These are phyloP conservation scores for Moniliophthora roreri DNA, from an alignment of 1,284 basidiomycete genomes.

Conservation along the genomic window DNA sequence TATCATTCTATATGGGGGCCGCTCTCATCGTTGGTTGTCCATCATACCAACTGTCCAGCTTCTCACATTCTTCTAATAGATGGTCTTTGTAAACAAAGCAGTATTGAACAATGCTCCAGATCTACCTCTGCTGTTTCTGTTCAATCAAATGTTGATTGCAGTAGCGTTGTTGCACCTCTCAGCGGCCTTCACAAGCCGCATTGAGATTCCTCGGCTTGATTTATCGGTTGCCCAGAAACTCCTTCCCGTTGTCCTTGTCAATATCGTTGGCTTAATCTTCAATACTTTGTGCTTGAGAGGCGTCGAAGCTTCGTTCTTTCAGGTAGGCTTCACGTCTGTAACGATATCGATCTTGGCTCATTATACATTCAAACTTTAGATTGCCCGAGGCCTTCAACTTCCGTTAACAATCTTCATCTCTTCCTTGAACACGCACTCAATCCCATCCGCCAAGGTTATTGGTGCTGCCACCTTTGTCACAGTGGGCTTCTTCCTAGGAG, in stretches of 20 bases:
- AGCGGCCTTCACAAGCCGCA: constrained; percentile 34
- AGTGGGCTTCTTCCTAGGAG: constrained; percentile 62
- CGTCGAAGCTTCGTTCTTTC: constrained; percentile 78
- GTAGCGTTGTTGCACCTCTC: constrained; percentile 58
- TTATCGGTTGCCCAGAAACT: constrained; percentile 54
- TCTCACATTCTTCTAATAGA: constrained; percentile 33
- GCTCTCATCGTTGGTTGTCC: constrained; percentile 61
- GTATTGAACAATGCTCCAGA: constrained; percentile 67
- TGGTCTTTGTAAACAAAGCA: constrained; percentile 79
- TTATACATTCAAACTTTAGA: constrained; percentile 37
- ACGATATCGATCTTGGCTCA: background rate
- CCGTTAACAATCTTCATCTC: constrained; percentile 73
- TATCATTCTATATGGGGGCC: constrained; percentile 74
- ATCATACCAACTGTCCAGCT: constrained; percentile 5
- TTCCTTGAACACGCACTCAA: constrained; percentile 45
- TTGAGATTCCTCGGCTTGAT: constrained; percentile 59
- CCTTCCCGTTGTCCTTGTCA: constrained; percentile 61
- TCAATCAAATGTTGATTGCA: constrained; percentile 68
- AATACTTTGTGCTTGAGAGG: constrained; percentile 75
- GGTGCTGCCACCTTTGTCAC: constrained; percentile 57
- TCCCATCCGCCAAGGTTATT: constrained; percentile 49
- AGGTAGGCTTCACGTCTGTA: constrained; percentile 37
- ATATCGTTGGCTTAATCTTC: constrained; percentile 73
- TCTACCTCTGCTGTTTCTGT: constrained; percentile 67
- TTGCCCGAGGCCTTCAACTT: constrained; percentile 76